phyloP scores from a whole-genome alignment of 73 alveolate genomes.

The Paramecium caudatum region DNA sequence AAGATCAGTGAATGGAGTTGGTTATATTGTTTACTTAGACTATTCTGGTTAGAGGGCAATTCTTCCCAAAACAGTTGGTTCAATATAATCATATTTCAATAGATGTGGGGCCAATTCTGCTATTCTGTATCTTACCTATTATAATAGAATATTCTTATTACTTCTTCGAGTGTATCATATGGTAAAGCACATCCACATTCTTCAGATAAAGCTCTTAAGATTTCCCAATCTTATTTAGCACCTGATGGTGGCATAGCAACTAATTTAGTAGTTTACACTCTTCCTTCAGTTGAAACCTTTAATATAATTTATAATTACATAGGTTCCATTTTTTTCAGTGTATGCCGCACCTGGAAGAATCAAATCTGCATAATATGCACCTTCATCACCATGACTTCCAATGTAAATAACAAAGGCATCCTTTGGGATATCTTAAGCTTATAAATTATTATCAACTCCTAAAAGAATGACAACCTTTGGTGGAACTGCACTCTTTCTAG shows the following conservation, averaged over 20 bases:
- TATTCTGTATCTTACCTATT: constrained; percentile 82
- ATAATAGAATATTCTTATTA: background rate
- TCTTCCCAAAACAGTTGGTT: constrained; percentile 83
- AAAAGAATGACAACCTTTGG: constrained; percentile 87
- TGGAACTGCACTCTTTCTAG: constrained; percentile 69
- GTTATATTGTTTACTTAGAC: constrained; percentile 49
- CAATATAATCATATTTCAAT: constrained; percentile 88
- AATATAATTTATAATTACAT: constrained; percentile 50
- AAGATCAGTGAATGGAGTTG: constrained; percentile 81
- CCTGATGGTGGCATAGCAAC: constrained; percentile 88
- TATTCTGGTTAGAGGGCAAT: constrained; percentile 75
- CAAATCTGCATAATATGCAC: constrained; percentile 93
- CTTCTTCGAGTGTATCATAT: constrained; percentile 87
- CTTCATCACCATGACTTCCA: constrained; percentile 96
- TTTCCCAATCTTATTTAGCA: constrained; percentile 93
- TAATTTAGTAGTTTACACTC: constrained; percentile 85
- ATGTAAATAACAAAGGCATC: constrained; percentile 92
- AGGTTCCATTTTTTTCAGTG: constrained; percentile 88
- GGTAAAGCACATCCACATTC: constrained; percentile 90
- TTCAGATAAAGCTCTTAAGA: constrained; percentile 92
- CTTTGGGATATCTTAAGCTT: constrained; percentile 90
- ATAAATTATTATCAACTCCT: constrained; percentile 89
- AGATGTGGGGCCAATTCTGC: constrained; percentile 96
- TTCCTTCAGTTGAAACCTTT: constrained; percentile 89
- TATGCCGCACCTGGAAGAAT: constrained; percentile 94